Evolutionary conservation across 345 rosid genomes (phyloP).

Genomic region (Abelmoschus esculentus): DNA sequence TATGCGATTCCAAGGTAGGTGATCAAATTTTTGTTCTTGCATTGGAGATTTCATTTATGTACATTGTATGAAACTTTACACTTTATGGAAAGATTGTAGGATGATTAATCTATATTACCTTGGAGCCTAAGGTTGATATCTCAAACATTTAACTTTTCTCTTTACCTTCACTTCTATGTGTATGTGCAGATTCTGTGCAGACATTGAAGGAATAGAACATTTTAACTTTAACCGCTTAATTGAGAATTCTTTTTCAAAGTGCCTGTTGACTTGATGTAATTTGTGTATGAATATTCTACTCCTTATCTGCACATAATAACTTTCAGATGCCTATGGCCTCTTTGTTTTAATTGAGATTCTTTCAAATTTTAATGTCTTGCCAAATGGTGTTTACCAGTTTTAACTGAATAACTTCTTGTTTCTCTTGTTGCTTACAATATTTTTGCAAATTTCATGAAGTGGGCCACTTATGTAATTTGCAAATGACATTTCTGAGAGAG

Average conservation of each 20-base stretch:
- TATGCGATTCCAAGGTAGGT: too few relatives aligned
- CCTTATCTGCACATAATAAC: not conserved
- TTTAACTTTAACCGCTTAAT: not conserved
- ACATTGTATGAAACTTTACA: not conserved
- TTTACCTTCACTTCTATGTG: not conserved
- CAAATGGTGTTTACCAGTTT: not conserved
- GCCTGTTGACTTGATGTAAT: not conserved
- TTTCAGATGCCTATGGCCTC: not conserved
- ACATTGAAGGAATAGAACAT: not conserved
- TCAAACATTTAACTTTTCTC: not conserved
- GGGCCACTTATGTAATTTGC: not conserved
- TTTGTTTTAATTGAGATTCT: not conserved
- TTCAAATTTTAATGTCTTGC: not conserved
- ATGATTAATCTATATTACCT: not conserved
- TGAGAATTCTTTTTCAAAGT: not conserved
- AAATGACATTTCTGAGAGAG: not conserved
- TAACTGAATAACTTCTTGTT: not conserved
- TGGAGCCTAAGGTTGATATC: not conserved
- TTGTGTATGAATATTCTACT: not conserved
- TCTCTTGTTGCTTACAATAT: not conserved
- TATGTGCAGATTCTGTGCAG: not conserved
- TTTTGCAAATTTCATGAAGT: not conserved
- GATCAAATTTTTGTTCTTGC: not conserved
- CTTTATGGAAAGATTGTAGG: not conserved
- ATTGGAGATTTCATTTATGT: not conserved